Evolutionary conservation across 129 eudicot species (phyloP).

Genomic region (sunflower (Helianthus annuus)): DNA sequence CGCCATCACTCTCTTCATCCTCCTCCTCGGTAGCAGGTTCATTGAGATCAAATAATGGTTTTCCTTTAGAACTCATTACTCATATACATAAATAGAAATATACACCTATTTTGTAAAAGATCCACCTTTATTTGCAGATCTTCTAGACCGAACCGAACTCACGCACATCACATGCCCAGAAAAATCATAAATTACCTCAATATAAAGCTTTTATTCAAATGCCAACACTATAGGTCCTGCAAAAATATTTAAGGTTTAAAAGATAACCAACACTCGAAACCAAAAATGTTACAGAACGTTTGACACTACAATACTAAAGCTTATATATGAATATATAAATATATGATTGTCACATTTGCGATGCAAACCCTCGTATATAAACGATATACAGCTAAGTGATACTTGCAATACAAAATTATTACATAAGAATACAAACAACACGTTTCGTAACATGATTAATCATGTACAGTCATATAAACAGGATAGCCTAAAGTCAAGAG

Average conservation of each 20-base stretch:
- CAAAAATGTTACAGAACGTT: background rate
- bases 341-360: background rate
- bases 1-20: slow-evolving; percentile 67
- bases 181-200: slow-evolving; percentile 12
- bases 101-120: slow-evolving; percentile 16
- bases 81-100: slow-evolving; percentile 30
- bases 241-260: background rate
- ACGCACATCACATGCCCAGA: slow-evolving; percentile 15
- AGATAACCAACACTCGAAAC: slow-evolving; percentile 9
- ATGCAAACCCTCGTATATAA: slow-evolving; percentile 13
- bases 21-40: slow-evolving; percentile 85
- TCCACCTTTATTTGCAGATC: slow-evolving; percentile 30
- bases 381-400: slow-evolving; percentile 2
- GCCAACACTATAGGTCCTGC: slow-evolving; percentile 21
- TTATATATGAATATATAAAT: slow-evolving; percentile 10
- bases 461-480: background rate
- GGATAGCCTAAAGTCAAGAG: slow-evolving; percentile 1
- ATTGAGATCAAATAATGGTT: slow-evolving; percentile 87
- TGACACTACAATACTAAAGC: slow-evolving; percentile 13
- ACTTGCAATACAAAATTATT: background rate
- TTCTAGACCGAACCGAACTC: slow-evolving; percentile 2
- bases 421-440: slow-evolving; percentile 21
- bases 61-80: slow-evolving; percentile 88
- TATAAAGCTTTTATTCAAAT: background rate
- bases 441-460: background rate